Conservation (phyloP, 495 filamentous ascomycete genomes). For the Physcia stellaris region DNA sequence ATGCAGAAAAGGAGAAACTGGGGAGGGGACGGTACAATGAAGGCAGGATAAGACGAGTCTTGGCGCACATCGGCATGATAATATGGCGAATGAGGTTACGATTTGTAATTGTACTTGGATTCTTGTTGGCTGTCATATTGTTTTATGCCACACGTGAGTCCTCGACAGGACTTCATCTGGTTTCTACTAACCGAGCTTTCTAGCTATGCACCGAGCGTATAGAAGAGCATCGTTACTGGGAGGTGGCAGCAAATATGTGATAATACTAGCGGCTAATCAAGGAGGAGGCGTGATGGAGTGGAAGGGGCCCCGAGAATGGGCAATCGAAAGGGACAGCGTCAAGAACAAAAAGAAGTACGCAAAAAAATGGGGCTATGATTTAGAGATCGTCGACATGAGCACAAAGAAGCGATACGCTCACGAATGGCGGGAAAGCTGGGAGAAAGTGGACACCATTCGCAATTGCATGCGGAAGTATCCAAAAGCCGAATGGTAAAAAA, state of each 20-base stretch:
- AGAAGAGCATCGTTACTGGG: slow-evolving; percentile 48
- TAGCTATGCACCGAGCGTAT: slow-evolving; percentile 33
- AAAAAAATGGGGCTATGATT: slow-evolving; percentile 79
- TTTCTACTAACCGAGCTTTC: slow-evolving; percentile 6
- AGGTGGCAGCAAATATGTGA: slow-evolving; percentile 80
- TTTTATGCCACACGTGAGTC: slow-evolving; percentile 58
- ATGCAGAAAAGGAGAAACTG: slow-evolving; percentile 68
- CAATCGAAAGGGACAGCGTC: slow-evolving; percentile 90
- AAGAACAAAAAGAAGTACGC: slow-evolving; percentile 88
- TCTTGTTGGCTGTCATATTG: slow-evolving; percentile 50
- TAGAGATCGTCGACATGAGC: slow-evolving; percentile 95
- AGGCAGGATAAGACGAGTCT: slow-evolving; percentile 20
- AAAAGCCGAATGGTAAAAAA: slow-evolving; percentile 78
- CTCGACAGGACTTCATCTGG: background rate
- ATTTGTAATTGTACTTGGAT: slow-evolving; percentile 37
- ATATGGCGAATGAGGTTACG: slow-evolving; percentile 44
- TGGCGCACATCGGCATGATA: slow-evolving; percentile 25
- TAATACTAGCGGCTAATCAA: slow-evolving; percentile 86
- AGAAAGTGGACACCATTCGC: slow-evolving; percentile 92
- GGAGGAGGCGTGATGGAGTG: slow-evolving; percentile 98
- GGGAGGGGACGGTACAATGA: slow-evolving; percentile 34
- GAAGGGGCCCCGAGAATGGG: slow-evolving; percentile 97
- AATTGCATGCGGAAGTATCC: slow-evolving; percentile 88
- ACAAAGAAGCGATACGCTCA: slow-evolving; percentile 98
- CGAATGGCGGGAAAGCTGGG: slow-evolving; percentile 98